Evolutionary conservation across 2,329 filamentous ascomycete genomes (phyloP), one percentile per base, ranked within the genome.

Genomic region (Pezicula rhizophila): DNA sequence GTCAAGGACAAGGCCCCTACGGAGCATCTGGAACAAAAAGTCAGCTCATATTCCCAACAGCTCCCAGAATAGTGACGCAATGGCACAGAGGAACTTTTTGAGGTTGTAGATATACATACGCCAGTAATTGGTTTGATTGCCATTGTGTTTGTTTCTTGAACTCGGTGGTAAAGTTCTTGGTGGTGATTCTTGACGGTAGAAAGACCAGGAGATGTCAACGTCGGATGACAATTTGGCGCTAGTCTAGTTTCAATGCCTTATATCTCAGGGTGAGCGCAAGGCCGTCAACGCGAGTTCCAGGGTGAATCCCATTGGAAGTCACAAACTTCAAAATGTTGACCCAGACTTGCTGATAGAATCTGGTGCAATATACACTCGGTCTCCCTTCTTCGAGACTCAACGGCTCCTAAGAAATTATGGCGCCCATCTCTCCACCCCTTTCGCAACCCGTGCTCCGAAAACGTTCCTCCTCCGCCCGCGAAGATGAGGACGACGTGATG

Each of bases 1-100:
- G 64, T 80, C 77, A 64, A 80, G 72, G 61, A 80, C 76, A 57
- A 79, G 67, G 64, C 73, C 70, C 64, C 75, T 69, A 61, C 76
- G 75, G 70, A 80, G 75, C 76, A 79, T 79, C 77, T 80, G 62
- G 42, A 40, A 45, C 37, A 50, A 57, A 23, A 23, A 57, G 53
- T 65, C 56, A 65, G 62, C 55, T 34, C 52, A 59, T 49, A 23
- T 50, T 55, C 47, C 37, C 14, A 23, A 17, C 40, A 54, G 47
- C 49, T 51, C 40, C 39, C 46, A 48, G 23, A 28, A 47, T 49
- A 49, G 18, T 31, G 47, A 11, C 38, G 14, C 31, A 17, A 45
- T 34, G 11, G 11, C 25, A 15, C 23, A 31, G 5, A 4, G 23
- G 11, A n/a, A 12, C 14, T 10, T 15, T 15, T 14, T 12, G n/a